phyloP scores from a whole-genome alignment of 345 rosid species.

The Arabis hirsuta region DNA sequence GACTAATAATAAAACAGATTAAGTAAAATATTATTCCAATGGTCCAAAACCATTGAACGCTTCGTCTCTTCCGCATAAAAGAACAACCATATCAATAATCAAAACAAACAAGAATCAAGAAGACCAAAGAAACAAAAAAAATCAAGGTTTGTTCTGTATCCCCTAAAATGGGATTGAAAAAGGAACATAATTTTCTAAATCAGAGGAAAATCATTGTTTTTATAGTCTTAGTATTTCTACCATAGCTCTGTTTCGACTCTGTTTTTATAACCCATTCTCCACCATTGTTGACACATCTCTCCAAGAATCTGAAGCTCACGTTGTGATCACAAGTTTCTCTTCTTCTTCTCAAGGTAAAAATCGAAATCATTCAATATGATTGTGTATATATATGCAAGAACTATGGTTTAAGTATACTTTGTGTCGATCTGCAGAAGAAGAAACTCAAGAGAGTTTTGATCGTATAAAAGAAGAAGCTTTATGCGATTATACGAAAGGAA shows the following conservation, averaged over 20 bases:
- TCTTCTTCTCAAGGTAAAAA: conserved; percentile 41
- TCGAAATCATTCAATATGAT: neutral
- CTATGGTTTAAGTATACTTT: neutral
- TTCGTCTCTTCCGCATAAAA: conserved; percentile 37
- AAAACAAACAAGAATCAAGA: conserved; percentile 9
- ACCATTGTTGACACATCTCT: conserved; percentile 37
- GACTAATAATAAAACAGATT: neutral
- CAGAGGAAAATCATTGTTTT: conserved; percentile 37
- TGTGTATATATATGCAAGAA: neutral
- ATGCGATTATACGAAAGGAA: conserved; percentile 77
- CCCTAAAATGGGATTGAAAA: conserved; percentile 43
- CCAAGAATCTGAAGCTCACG: conserved; percentile 29
- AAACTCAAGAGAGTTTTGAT: conserved; percentile 38
- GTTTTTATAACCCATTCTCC: conserved; percentile 33
- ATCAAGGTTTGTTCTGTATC: conserved; percentile 6
- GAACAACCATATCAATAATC: conserved; percentile 28
- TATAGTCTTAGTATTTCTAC: conserved; percentile 30
- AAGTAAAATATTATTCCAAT: neutral
- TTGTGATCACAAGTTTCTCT: conserved; percentile 29
- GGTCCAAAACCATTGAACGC: conserved; percentile 44
- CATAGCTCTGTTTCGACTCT: conserved; percentile 43
- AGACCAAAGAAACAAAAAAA: neutral
- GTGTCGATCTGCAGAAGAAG: conserved; percentile 49
- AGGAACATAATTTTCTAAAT: conserved; percentile 18
- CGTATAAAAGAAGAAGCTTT: conserved; percentile 34